phyloP scores from a whole-genome alignment of 805 yeast genomes.

The Candida jianshihensis region DNA sequence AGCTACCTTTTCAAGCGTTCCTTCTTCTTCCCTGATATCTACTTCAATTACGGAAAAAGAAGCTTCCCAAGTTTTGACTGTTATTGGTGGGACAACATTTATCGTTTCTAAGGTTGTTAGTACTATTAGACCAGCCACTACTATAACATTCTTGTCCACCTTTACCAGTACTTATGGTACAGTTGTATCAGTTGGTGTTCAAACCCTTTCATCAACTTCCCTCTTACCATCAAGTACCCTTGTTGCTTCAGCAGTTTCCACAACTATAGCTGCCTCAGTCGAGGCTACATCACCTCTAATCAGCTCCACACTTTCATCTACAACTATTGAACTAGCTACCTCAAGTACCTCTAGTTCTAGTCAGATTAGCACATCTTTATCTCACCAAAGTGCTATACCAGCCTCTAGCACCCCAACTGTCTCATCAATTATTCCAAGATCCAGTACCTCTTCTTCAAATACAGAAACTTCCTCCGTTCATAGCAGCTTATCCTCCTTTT shows the following conservation, averaged over 20 bases:
- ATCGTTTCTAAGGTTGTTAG: conserved; percentile 16
- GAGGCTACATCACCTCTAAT: not conserved
- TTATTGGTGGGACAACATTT: conserved; percentile 21
- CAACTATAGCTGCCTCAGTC: not conserved
- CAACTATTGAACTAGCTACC: not conserved
- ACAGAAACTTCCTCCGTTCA: no score
- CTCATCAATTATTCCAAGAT: no score
- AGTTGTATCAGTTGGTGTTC: conserved; percentile 15
- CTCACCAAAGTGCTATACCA: no score
- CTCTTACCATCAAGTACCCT: conserved; percentile 1
- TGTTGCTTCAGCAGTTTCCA: not conserved
- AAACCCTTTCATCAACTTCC: conserved; percentile 6
- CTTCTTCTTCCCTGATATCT: conserved; percentile 2
- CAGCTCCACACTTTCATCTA: no score
- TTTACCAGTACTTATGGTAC: conserved; percentile 17
- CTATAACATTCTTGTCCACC: conserved; percentile 12
- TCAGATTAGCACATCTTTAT: no score
- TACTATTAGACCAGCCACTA: conserved; percentile 21
- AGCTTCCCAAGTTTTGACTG: conserved; percentile 7
- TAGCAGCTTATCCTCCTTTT: no score
- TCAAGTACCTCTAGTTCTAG: no score
- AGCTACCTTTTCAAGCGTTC: no score
- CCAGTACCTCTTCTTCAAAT: no score
- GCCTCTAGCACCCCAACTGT: no score
- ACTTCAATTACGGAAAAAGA: conserved; percentile 3